Evolutionary conservation across 495 filamentous ascomycete species (phyloP).

Genomic region (Immersiella caudata): DNA sequence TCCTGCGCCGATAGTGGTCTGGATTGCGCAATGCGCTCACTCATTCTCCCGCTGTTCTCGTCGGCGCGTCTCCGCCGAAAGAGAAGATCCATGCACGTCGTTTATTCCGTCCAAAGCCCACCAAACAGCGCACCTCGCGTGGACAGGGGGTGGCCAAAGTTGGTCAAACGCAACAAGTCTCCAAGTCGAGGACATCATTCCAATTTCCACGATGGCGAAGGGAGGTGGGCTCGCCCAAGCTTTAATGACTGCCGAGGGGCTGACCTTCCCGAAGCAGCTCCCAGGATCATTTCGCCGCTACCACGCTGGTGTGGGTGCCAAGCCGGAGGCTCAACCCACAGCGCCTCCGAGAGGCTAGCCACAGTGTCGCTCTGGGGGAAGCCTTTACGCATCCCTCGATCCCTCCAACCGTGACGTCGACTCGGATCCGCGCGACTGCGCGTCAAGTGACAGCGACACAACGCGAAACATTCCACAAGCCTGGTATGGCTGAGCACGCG

Average conservation of each 20-base stretch:
- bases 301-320: background rate
- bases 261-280: conserved; percentile 1
- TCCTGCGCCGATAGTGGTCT: conserved; percentile 7
- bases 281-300: conserved; percentile 1
- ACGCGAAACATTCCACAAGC: background rate
- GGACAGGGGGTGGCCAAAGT: background rate
- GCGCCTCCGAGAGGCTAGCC: background rate
- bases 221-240: background rate
- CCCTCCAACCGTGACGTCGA: background rate
- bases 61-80: conserved; percentile 9
- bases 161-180: background rate
- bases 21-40: conserved; percentile 4
- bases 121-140: background rate
- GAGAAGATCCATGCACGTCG: background rate
- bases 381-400: background rate
- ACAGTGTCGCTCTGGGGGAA: background rate
- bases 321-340: background rate
- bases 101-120: background rate
- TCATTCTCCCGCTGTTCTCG: background rate
- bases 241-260: conserved; percentile 1
- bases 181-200: background rate
- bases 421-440: background rate
- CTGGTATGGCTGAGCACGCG: background rate
- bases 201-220: background rate
- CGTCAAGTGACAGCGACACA: background rate